Conservation (phyloP, 441 rosid species). For the Melastoma candidum region DNA sequence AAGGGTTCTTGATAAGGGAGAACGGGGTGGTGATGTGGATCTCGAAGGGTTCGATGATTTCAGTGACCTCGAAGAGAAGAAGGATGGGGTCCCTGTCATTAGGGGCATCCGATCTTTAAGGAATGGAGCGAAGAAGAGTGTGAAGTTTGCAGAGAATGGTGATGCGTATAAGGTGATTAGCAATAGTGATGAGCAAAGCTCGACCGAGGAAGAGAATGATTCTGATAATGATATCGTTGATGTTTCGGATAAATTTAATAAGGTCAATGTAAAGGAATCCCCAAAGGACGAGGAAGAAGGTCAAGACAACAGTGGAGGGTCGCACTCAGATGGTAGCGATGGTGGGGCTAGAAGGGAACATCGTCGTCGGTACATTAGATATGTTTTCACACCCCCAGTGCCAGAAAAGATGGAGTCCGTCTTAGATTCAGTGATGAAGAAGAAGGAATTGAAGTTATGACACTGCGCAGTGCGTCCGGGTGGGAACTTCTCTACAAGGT, state of each 20-base stretch:
- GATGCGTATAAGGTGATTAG: conserved; percentile 33
- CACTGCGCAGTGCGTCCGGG: no score
- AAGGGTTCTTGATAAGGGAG: conserved; percentile 31
- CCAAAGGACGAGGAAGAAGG: conserved; percentile 25
- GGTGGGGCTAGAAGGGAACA: conserved; percentile 17
- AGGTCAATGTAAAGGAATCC: conserved; percentile 27
- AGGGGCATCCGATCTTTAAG: conserved; percentile 9
- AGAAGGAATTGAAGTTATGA: conserved; percentile 22
- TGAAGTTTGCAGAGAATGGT: conserved; percentile 51
- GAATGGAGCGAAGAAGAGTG: conserved; percentile 31
- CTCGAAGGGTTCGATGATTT: conserved; percentile 54
- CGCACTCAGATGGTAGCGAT: conserved; percentile 23
- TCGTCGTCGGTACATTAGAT: conserved; percentile 16
- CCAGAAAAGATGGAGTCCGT: conserved; percentile 75
- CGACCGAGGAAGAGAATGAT: conserved; percentile 33
- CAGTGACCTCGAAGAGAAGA: conserved; percentile 26
- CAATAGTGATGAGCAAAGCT: conserved; percentile 22
- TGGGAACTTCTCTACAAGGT: no score
- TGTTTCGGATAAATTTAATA: conserved; percentile 17
- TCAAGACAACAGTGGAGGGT: conserved; percentile 19
- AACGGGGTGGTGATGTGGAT: conserved; percentile 36
- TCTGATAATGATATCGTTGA: conserved; percentile 30
- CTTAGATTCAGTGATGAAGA: conserved; percentile 28
- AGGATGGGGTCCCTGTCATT: conserved; percentile 10
- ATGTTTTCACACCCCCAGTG: conserved; percentile 52